Evolutionary conservation across 2,329 filamentous ascomycete species (phyloP).

Genomic region (Aspergillus neotritici): DNA sequence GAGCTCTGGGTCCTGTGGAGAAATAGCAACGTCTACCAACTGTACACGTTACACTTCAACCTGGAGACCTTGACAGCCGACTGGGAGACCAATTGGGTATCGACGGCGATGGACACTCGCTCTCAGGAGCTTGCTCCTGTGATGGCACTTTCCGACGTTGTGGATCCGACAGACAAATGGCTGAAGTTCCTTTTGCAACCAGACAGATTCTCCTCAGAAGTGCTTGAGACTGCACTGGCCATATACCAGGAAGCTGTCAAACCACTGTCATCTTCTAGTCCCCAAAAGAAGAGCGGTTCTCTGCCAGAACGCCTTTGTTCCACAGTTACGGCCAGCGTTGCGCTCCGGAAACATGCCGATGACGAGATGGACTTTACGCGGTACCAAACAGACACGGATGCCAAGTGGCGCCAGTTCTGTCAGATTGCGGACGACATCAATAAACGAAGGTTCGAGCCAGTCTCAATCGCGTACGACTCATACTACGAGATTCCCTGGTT

Average conservation of each 20-base stretch:
- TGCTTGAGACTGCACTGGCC: constrained; percentile 73
- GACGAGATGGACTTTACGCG: constrained; percentile 68
- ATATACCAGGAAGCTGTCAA: constrained; percentile 68
- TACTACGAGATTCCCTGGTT: constrained; percentile 72
- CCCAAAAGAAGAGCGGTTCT: constrained; percentile 46
- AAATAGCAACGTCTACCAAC: constrained; percentile 71
- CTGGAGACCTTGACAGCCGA: constrained; percentile 56
- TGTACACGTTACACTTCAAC: constrained; percentile 68
- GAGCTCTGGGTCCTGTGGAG: constrained; percentile 77
- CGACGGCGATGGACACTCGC: constrained; percentile 57
- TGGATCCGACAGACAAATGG: constrained; percentile 78
- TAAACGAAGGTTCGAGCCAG: constrained; percentile 73
- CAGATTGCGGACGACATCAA: constrained; percentile 80
- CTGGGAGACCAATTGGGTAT: constrained; percentile 66
- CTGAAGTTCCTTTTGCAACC: constrained; percentile 75
- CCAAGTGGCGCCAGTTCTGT: constrained; percentile 87
- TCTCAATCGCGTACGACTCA: constrained; percentile 70
- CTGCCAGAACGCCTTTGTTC: constrained; percentile 72
- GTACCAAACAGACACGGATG: constrained; percentile 67
- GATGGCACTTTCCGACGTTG: constrained; percentile 58
- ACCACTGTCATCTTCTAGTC: constrained; percentile 37
- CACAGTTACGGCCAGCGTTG: constrained; percentile 64
- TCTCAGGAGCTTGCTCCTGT: constrained; percentile 50
- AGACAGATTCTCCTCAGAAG: constrained; percentile 71
- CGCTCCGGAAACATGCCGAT: constrained; percentile 56